Conservation (phyloP, 1,284 basidiomycete genomes). For the Heterobasidion parviporum region DNA sequence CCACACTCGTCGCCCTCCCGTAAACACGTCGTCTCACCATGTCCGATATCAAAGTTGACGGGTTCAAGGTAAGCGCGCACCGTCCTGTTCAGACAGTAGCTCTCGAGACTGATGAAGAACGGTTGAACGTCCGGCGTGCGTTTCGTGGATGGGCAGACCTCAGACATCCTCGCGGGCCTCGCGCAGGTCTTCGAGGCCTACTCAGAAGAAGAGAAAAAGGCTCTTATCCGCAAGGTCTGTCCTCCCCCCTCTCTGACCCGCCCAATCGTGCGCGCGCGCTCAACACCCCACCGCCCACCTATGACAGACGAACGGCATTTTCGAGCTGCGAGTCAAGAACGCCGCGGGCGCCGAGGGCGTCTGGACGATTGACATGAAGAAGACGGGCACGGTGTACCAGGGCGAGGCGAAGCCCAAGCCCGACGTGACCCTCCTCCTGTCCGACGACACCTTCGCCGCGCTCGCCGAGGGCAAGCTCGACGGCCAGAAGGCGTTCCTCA, state of each 20-base stretch:
- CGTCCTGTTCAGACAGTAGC: neutral
- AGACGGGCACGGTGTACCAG: slow-evolving; percentile 75
- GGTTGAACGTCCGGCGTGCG: neutral
- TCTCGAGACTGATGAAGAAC: neutral
- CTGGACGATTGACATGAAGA: slow-evolving; percentile 98
- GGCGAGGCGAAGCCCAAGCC: slow-evolving; percentile 67
- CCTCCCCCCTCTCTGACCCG: neutral
- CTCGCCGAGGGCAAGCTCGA: slow-evolving; percentile 72
- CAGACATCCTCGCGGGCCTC: slow-evolving; percentile 61
- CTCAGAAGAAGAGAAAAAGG: slow-evolving; percentile 69
- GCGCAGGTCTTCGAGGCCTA: slow-evolving; percentile 53
- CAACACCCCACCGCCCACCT: neutral
- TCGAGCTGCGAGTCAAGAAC: slow-evolving; percentile 85
- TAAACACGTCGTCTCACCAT: slow-evolving; percentile 12
- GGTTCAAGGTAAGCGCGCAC: slow-evolving; percentile 23
- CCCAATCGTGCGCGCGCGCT: neutral
- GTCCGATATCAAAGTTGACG: slow-evolving; percentile 28
- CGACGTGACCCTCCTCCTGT: slow-evolving; percentile 72
- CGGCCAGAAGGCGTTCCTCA: slow-evolving; percentile 93
- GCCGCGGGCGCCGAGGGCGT: slow-evolving; percentile 64
- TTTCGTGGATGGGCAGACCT: slow-evolving; percentile 39
- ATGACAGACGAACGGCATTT: slow-evolving; percentile 81
- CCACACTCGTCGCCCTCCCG: neutral
- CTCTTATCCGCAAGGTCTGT: slow-evolving; percentile 80
- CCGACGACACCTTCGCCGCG: slow-evolving; percentile 61